Base-by-base conservation (phyloP, 352 stramenopile species). In the Phytopythium kandeliae region DNA sequence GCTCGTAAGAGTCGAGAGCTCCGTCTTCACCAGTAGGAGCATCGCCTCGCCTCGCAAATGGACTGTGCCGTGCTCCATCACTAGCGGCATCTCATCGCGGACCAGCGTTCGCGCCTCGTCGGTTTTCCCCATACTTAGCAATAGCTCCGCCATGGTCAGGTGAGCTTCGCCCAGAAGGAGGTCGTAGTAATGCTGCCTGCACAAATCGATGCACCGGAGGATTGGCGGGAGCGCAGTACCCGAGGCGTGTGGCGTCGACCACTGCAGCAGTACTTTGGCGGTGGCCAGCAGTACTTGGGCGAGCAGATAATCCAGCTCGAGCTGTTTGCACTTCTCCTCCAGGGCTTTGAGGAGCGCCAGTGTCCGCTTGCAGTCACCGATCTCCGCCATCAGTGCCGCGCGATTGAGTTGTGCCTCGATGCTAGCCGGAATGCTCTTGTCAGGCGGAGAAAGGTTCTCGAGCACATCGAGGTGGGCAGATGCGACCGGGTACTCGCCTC, bases 61-160 rank as follows among this genome's bases (percentile, higher is more conserved):
- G 30, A 87, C 58, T 26, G 59, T 71, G 17, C 78, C 78, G 49
- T 88, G 67, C 35, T 91, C 78, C 55, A 82, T 77, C n/a, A 85
- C 65, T 15, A 88, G 28, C 15, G 71, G 52, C 75, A 89, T 88
- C 41, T 89, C 71, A 19, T 77, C 58, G 9, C 74, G 61, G 15
- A 91, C 52, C 16, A 91, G 54, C 21, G 67, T 42, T 9, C 74
- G 49, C 0, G 80, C 74, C 30, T 82, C 65, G 26, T 65, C 55
- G 16, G 64, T 28, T 22, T 74, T 79, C 7, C 75, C 78, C 70
- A 88, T 86, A 6, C 65, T 54, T 2, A 89, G 55, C 15, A 82
- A 75, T 7, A 87, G 65, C 35, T 91, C 76, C 13, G 73, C 72
- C 42, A 91, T 72, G 8, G 76, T 55, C 28, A 88, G 42, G 55